Evolutionary conservation across 1,284 basidiomycete genomes (phyloP).

Genomic region (Clitocybe nebularis): DNA sequence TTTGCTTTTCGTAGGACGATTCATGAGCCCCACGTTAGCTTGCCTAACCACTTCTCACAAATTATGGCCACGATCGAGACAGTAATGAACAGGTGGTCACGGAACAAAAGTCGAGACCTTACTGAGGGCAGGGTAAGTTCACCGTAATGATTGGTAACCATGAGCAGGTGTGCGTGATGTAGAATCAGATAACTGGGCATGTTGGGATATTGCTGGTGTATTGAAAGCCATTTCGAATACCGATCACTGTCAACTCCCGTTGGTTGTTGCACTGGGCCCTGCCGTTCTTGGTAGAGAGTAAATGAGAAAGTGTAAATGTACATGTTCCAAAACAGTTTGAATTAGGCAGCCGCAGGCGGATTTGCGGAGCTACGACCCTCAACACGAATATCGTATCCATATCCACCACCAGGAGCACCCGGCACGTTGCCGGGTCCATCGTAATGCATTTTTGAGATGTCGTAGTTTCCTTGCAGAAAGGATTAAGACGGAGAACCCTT

Average conservation of each 20-base stretch:
- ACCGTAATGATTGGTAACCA: neutral
- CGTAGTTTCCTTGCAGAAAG: constrained; percentile 66
- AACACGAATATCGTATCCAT: constrained; percentile 73
- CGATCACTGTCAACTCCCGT: neutral
- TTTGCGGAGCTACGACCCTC: constrained; percentile 39
- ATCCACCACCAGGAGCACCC: constrained; percentile 57
- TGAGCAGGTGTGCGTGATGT: neutral
- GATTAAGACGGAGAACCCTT: neutral
- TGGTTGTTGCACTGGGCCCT: neutral
- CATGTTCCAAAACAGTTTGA: constrained; percentile 12
- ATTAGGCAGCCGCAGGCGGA: constrained; percentile 27
- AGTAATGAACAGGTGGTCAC: no score
- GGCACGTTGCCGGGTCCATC: constrained; percentile 70
- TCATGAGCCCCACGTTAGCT: no score
- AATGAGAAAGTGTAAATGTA: constrained; percentile 6
- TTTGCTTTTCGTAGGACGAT: no score
- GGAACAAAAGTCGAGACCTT: no score
- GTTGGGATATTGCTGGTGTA: constrained; percentile 34
- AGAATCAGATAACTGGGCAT: constrained; percentile 27
- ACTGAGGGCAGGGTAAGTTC: constrained; percentile 35
- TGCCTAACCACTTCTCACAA: no score
- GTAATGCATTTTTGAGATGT: constrained; percentile 77
- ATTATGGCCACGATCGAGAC: no score
- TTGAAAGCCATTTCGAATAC: constrained; percentile 20
- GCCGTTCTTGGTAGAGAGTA: neutral